phyloP scores from a whole-genome alignment of 306 rosid genomes.

The Acacia acuminata region DNA sequence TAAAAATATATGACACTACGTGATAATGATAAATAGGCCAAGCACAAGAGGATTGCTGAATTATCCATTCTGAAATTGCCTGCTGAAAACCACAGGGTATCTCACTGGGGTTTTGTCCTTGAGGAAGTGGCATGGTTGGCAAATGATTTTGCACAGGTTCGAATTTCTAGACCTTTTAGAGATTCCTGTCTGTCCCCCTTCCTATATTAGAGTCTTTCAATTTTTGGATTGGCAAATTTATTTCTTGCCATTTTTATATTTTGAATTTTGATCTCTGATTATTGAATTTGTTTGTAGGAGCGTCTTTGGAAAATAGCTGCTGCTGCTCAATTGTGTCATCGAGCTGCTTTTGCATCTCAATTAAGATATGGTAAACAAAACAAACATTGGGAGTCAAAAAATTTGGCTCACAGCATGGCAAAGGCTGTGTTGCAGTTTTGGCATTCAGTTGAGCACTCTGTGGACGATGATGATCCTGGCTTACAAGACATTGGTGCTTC shows the following conservation, averaged over 20 bases:
- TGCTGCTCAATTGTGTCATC: slow-evolving; percentile 62
- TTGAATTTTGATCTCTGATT: background rate
- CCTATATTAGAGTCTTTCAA: background rate
- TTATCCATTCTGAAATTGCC: slow-evolving; percentile 55
- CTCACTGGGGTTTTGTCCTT: slow-evolving; percentile 85
- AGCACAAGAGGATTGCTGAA: slow-evolving; percentile 80
- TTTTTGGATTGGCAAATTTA: background rate
- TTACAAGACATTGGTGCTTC: slow-evolving; percentile 29
- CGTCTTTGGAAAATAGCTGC: slow-evolving; percentile 79
- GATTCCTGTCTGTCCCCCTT: background rate
- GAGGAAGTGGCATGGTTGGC: slow-evolving; percentile 95
- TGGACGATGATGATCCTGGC: slow-evolving; percentile 35
- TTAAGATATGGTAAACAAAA: slow-evolving; percentile 55
- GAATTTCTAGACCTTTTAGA: slow-evolving; percentile 20
- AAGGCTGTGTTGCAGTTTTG: slow-evolving; percentile 80
- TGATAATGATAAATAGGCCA: slow-evolving; percentile 57
- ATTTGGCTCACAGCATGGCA: slow-evolving; percentile 65
- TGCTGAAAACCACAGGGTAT: slow-evolving; percentile 41
- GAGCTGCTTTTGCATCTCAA: slow-evolving; percentile 56
- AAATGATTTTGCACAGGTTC: slow-evolving; percentile 89
- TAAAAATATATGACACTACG: slow-evolving; percentile 27
- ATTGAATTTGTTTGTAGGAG: slow-evolving; percentile 52
- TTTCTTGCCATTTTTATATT: background rate
- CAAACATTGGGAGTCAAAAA: slow-evolving; percentile 44
- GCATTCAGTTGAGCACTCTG: slow-evolving; percentile 66